These are phyloP conservation scores for Picochlorum sp. DNA, from an alignment of 139 green algal genomes.

Conservation along the genomic window DNA sequence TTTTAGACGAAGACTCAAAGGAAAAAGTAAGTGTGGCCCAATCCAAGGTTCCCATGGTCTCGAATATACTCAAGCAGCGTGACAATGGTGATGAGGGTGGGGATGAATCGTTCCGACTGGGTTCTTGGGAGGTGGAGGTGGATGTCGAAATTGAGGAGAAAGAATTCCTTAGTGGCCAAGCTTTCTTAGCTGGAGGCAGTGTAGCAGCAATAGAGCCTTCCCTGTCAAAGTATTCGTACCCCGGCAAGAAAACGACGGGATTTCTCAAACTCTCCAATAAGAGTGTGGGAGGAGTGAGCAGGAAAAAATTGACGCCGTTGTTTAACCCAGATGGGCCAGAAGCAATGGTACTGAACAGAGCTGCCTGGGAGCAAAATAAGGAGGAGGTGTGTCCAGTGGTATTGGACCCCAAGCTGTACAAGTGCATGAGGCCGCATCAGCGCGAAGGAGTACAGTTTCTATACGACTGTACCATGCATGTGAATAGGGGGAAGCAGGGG, in stretches of 20 bases:
- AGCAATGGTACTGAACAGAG: constrained; percentile 54
- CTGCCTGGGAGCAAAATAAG: constrained; percentile 12
- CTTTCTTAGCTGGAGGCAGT: not conserved
- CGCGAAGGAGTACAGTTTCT: constrained; percentile 68
- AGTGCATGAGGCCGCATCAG: constrained; percentile 41
- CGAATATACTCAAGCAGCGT: constrained; percentile 1
- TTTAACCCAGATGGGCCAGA: constrained; percentile 42
- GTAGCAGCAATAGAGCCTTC: not conserved
- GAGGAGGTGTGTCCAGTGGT: constrained; percentile 39
- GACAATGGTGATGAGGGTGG: not conserved
- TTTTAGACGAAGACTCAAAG: constrained; percentile 21
- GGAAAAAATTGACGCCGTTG: constrained; percentile 13
- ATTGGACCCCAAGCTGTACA: constrained; percentile 51
- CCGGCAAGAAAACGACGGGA: constrained; percentile 5
- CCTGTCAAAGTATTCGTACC: not conserved
- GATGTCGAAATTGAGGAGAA: constrained; percentile 29
- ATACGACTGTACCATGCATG: constrained; percentile 44
- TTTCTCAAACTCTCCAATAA: constrained; percentile 15
- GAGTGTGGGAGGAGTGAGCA: not conserved
- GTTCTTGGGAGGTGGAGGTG: constrained; percentile 49
- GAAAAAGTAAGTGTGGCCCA: constrained; percentile 22
- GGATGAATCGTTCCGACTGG: constrained; percentile 13
- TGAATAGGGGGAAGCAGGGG: constrained; percentile 19
- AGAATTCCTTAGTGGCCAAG: constrained; percentile 29
- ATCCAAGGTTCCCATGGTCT: constrained; percentile 25